Percentiles rank a stretch among this genome's conserved stretches.
phyloP scores from a whole-genome alignment of 495 filamentous ascomycete species.

The Penicillium steckii region DNA sequence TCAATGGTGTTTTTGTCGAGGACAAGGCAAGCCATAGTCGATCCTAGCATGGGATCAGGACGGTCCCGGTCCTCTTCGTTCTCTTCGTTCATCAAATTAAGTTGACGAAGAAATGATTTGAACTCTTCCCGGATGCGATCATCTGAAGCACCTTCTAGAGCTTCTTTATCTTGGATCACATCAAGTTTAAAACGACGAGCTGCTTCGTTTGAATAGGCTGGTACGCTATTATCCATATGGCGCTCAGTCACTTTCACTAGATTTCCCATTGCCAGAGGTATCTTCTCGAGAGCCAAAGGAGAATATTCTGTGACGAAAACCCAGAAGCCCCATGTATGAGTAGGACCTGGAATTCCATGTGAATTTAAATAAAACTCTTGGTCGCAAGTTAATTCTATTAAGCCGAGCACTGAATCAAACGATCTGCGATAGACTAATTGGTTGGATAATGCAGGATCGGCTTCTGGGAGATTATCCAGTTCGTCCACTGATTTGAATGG shows the following conservation, averaged over 20 bases:
- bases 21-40: neutral
- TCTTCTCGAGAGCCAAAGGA: neutral
- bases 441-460: neutral
- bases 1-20: neutral
- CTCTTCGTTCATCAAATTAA: neutral
- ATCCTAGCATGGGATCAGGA: neutral
- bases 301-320: neutral
- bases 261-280: neutral
- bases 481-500: neutral
- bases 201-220: neutral
- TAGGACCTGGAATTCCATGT: neutral
- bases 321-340: neutral
- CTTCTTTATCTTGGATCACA: neutral
- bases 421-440: neutral
- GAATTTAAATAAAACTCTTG: neutral
- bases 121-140: neutral
- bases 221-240: neutral
- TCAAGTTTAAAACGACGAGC: neutral
- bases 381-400: neutral
- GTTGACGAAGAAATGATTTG: neutral
- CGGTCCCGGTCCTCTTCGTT: too few species aligned
- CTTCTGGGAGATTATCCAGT: neutral
- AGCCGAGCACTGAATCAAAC: neutral
- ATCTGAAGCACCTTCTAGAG: neutral
- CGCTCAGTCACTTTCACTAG: neutral